These are phyloP conservation scores for Sclerotinia spermophila DNA, from an alignment of 2,329 filamentous ascomycete genomes.

Conservation along the genomic window DNA sequence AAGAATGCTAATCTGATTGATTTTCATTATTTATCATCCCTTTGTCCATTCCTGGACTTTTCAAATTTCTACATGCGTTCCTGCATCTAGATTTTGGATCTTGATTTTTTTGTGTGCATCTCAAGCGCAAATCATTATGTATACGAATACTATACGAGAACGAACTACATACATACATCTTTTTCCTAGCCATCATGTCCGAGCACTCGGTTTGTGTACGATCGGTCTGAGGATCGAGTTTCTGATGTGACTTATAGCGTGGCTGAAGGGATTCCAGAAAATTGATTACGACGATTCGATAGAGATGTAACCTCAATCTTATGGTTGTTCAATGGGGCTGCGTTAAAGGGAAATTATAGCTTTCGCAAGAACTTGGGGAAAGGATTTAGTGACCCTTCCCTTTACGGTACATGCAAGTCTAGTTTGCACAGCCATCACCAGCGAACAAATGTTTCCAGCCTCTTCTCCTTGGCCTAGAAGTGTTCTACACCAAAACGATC, in stretches of 20 bases:
- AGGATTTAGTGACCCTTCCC: background rate
- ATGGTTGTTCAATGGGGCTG: background rate
- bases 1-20: background rate
- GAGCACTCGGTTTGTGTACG: background rate
- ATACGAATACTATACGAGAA: background rate
- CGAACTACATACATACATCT: background rate
- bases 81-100: background rate
- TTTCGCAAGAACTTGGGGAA: background rate
- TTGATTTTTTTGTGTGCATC: constrained; percentile 1
- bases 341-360: background rate
- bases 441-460: background rate
- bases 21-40: background rate
- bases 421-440: background rate
- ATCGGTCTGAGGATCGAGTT: background rate
- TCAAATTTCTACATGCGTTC: background rate
- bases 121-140: background rate
- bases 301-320: background rate
- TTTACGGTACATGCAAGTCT: background rate
- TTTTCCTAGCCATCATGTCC: background rate
- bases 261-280: background rate
- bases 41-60: background rate
- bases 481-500: background rate
- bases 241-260: background rate
- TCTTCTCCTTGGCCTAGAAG: background rate
- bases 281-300: background rate